These are phyloP conservation scores for Eucalyptus viminalis DNA, from an alignment of 345 rosid species.

Conservation along the genomic window DNA sequence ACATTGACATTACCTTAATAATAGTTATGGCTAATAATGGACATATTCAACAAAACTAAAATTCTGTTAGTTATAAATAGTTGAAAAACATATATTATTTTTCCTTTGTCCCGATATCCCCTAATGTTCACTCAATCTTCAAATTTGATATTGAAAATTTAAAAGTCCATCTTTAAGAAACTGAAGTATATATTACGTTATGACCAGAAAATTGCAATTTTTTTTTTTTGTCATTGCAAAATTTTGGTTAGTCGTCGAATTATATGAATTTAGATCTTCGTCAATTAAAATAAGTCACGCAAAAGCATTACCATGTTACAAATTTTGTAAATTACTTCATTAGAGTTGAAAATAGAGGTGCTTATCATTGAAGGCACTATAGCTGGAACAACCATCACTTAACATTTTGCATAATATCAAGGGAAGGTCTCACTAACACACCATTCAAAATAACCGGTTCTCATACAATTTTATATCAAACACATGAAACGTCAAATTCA, in stretches of 20 bases:
- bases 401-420: not conserved
- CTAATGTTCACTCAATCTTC: too few relatives aligned
- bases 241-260: not conserved
- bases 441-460: not conserved
- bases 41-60: not conserved
- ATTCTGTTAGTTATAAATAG: not conserved
- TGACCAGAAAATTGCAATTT: too few relatives aligned
- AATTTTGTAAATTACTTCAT: not conserved
- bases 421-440: not conserved
- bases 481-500: not conserved
- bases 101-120: too few relatives aligned
- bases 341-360: not conserved
- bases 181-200: not conserved
- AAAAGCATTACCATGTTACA: not conserved
- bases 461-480: not conserved
- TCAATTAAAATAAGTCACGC: not conserved
- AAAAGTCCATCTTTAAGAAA: not conserved
- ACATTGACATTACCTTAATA: not conserved
- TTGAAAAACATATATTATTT: too few relatives aligned
- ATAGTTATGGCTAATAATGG: not conserved
- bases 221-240: not conserved
- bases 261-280: not conserved
- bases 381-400: not conserved
- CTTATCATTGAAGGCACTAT: not conserved
- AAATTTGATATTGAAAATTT: too few relatives aligned